Base-by-base conservation (phyloP, 768 basidiomycete species). In the Leccinum disarticulatum region DNA sequence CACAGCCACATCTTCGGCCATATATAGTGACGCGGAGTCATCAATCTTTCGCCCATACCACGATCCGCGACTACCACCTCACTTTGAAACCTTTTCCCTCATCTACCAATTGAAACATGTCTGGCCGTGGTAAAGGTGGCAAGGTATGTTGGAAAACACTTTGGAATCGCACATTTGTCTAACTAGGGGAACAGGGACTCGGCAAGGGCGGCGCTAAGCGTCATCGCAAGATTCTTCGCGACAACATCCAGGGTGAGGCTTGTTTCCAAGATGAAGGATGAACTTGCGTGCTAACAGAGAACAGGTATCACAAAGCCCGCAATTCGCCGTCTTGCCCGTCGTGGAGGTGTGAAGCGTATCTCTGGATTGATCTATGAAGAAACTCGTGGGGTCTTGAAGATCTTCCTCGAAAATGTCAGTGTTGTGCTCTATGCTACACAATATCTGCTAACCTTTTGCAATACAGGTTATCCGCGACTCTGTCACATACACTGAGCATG, bases 401-500 rank as follows among this genome's bases (percentile, higher is more conserved):
- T 92, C 69, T 93, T 91, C 83, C 81, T 91, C 33, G 89, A 91
- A 96, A 97, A 84, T 87, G 91, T 91, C 49, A 85, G 93, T 75
- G 33, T 13, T 14, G 13, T 35, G 33, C 58, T n/a, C 30, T 19
- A 8, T 11, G 13, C 15, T 28, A 4, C 14, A 5, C 33, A 33
- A 33, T 35, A 28, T 17, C 0, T 22, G 15, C 8, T 52, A 1
- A n/a, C 15, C 14, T 22, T 22, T 30, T n/a, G 7, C 6, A n/a
- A 30, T 22, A 4, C 19, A 91, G 88, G 87, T 95, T 66, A 95
- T 96, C 73, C 91, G 94, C 67, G 95, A 97, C 73, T 95, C 93
- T 58, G 95, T 97, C 66, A 97, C 95, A 76, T 97, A 98, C 86
- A 97, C 95, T 57, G 95, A 98, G 77, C 95, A 98, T 77, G 95